A percentile compares a stretch with the other conserved stretches of the same genome.
These are phyloP conservation scores for Schwanniomyces polymorphus DNA, from an alignment of 805 yeast species.

Conservation along the genomic window DNA sequence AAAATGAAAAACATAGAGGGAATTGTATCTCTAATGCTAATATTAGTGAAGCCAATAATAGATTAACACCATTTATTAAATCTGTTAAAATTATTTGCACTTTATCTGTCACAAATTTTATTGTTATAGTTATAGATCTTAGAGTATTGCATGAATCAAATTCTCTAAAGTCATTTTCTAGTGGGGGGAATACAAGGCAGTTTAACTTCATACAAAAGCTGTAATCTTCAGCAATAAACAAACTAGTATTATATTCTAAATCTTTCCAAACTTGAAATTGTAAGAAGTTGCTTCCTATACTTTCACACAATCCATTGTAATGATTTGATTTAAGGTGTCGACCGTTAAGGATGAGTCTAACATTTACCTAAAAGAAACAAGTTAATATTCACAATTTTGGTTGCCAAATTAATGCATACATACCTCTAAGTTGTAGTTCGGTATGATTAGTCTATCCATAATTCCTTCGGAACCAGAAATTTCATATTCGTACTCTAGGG, in stretches of 20 bases:
- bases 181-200: constrained; percentile 8
- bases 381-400: neutral
- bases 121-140: neutral
- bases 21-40: constrained; percentile 25
- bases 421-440: neutral
- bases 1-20: constrained; percentile 32
- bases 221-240: constrained; percentile 5
- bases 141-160: neutral
- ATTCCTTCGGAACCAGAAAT: neutral
- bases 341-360: constrained; percentile 12
- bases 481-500: constrained; percentile 4
- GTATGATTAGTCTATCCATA: neutral
- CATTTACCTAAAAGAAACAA: constrained; percentile 1
- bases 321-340: constrained; percentile 1
- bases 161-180: constrained; percentile 2
- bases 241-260: constrained; percentile 7
- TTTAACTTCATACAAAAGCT: constrained; percentile 7
- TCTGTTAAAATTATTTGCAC: constrained; percentile 4
- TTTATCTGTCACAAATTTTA: constrained; percentile 1
- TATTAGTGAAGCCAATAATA: constrained; percentile 18
- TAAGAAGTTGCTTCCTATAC: constrained; percentile 6
- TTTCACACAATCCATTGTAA: constrained; percentile 11
- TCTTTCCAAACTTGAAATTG: constrained; percentile 8
- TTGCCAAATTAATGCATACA: neutral
- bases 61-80: constrained; percentile 17